Evolutionary conservation across 495 filamentous ascomycete genomes (phyloP).

Genomic region (Entonaema liquescens): DNA sequence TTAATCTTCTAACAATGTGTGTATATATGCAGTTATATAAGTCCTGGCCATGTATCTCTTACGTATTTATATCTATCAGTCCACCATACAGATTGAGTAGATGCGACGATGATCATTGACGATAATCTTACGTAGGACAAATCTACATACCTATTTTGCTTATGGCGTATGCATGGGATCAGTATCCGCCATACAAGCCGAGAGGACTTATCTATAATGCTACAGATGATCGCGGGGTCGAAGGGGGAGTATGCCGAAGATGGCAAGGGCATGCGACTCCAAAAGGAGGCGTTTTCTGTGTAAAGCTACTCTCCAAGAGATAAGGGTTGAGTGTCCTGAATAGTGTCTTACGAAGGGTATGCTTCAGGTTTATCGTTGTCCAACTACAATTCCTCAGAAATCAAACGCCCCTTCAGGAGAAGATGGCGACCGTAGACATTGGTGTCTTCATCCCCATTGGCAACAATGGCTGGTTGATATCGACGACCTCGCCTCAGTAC

Average conservation of each 20-base stretch:
- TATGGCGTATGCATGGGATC: background rate
- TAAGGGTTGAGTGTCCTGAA: background rate
- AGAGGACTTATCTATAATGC: constrained; percentile 13
- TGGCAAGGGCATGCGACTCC: background rate
- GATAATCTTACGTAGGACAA: background rate
- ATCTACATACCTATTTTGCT: background rate
- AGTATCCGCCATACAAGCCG: background rate
- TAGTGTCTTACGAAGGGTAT: background rate
- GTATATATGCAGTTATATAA: background rate
- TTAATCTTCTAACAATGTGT: background rate
- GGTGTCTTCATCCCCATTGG: constrained; percentile 48
- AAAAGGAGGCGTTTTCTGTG: background rate
- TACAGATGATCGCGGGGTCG: constrained; percentile 4
- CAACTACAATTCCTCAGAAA: background rate
- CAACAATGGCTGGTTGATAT: constrained; percentile 50
- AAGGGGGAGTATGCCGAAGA: background rate
- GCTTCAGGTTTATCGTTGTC: background rate
- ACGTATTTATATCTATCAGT: background rate
- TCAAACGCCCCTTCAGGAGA: background rate
- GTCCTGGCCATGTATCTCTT: background rate
- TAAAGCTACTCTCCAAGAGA: background rate
- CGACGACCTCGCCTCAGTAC: constrained; percentile 45
- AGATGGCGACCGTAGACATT: constrained; percentile 39
- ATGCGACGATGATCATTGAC: background rate
- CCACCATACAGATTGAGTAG: background rate